These are phyloP conservation scores for Hyaloscypha hepaticicola DNA, from an alignment of 495 filamentous ascomycete species.

Conservation along the genomic window DNA sequence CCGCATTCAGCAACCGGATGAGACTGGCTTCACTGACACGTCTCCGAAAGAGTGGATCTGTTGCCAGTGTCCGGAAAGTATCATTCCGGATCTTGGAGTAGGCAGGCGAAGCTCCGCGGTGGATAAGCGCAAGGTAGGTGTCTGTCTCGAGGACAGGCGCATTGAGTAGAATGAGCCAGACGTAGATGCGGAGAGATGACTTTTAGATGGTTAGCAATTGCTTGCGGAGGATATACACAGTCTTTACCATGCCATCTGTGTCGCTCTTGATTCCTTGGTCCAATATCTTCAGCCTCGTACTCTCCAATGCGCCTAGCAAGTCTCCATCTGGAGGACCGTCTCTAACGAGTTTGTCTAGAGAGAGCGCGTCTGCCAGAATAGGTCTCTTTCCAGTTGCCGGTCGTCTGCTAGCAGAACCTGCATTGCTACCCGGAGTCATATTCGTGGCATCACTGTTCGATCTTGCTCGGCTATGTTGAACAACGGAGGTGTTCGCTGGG, in stretches of 20 bases:
- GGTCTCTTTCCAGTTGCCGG: constrained; percentile 32
- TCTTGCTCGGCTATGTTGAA: constrained; percentile 46
- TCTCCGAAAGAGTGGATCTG: constrained; percentile 92
- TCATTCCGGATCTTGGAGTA: constrained; percentile 98
- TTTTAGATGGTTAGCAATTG: constrained; percentile 35
- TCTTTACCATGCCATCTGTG: constrained; percentile 81
- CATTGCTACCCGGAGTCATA: constrained; percentile 18
- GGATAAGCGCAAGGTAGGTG: constrained; percentile 83
- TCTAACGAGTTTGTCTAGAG: constrained; percentile 63
- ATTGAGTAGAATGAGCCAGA: constrained; percentile 91
- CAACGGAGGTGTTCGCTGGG: constrained; percentile 27
- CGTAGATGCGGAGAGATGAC: constrained; percentile 92
- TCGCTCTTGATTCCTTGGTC: constrained; percentile 78
- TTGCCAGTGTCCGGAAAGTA: constrained; percentile 93
- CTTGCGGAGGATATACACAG: neutral
- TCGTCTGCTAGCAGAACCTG: constrained; percentile 20
- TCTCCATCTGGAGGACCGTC: constrained; percentile 74
- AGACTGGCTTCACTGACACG: constrained; percentile 93
- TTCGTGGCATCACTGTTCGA: constrained; percentile 70
- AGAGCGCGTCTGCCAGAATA: constrained; percentile 57
- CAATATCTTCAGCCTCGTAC: constrained; percentile 73
- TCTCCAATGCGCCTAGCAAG: constrained; percentile 63
- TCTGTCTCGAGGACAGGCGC: constrained; percentile 80
- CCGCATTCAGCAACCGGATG: constrained; percentile 92
- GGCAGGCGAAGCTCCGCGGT: constrained; percentile 87